Percentiles rank a stretch among this genome's conserved stretches.
Evolutionary conservation across 371 early-diverging fungal species (phyloP).

Genomic region (Parasitella parasitica): DNA sequence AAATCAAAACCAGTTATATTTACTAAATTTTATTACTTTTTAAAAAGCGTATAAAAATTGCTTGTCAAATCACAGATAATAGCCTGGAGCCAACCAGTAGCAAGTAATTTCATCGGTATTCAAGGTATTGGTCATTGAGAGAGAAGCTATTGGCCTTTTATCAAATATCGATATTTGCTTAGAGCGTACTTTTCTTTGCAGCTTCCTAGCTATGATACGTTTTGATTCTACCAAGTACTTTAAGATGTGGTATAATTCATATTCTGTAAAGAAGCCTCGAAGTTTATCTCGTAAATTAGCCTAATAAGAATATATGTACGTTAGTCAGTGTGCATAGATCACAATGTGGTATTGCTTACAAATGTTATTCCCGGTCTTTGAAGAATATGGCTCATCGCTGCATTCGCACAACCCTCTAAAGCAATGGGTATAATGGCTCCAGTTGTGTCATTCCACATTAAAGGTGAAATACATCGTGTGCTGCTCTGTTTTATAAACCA

Average conservation of each 20-base stretch:
- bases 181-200: not conserved
- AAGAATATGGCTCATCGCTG: slow-evolving; percentile 14
- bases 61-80: not conserved
- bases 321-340: not conserved
- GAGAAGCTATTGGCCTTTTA: not conserved
- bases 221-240: slow-evolving; percentile 1
- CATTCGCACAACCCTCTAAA: slow-evolving; percentile 11
- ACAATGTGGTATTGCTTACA: slow-evolving; percentile 5
- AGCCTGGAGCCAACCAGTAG: slow-evolving; percentile 12
- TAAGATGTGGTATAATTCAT: slow-evolving; percentile 12
- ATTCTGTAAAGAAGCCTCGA: slow-evolving; percentile 6
- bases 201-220: not conserved
- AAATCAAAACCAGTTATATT: too few relatives aligned
- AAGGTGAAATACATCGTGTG: not conserved
- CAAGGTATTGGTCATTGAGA: not conserved
- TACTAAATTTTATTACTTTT: not conserved
- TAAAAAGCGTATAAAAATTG: not conserved
- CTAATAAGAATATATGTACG: too few relatives aligned
- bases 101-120: slow-evolving; percentile 3
- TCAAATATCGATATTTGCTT: slow-evolving; percentile 1
- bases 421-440: slow-evolving; percentile 9
- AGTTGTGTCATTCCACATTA: slow-evolving; percentile 18
- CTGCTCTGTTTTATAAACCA: slow-evolving; percentile 1
- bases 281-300: not conserved
- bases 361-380: slow-evolving; percentile 12